Base-by-base conservation (phyloP, 1,284 basidiomycete species). In the Golubevia sp. region DNA sequence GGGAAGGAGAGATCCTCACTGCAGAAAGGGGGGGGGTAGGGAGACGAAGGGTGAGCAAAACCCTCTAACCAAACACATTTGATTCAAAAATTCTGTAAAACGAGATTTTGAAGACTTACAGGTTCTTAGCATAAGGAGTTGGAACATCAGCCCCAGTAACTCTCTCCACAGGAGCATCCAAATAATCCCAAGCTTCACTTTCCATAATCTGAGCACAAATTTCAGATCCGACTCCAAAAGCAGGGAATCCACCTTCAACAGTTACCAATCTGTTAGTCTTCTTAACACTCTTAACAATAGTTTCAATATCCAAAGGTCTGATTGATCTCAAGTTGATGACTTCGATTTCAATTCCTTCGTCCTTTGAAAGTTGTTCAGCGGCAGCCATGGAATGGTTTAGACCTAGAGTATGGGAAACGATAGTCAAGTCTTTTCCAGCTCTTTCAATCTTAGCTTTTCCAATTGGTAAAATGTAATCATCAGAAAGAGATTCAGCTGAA, bases 161-260 rank as follows among this genome's bases (percentile, higher is more conserved):
- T 73, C 97, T 91, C 88, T 99, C 97, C 59, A 97, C 93, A 25
- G 96, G 93, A 24, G 96, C 95, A 86, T 99, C 97, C 56, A 98
- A 90, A 87, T 93, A 96, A 86, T 97, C 93, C 83, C 95, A 97
- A 4, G 93, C 94, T 76, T 95, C 91, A 77, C 92, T 94, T 88
- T 99, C 96, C 69, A 95, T 80, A 64, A 85, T 76, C 49, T 84
- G 80, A 15, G 96, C 95, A 76, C 92, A 93, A 55, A 99, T 97
- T 86, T 99, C 97, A 77, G 93, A 94, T 70, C 96, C 96, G 62
- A 99, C 94, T 86, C 97, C 94, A 85, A 98, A 99, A 56, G 89
- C 91, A 55, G 97, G 97, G 93, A 97, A 99, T 59, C 97, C 97
- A 86, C 94, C 94, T 86, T 99, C 97, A 64, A 95, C 94, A 61